Evolutionary conservation across 2,329 filamentous ascomycete genomes (phyloP).

Genomic region (Purpureocillium takamizusanense): DNA sequence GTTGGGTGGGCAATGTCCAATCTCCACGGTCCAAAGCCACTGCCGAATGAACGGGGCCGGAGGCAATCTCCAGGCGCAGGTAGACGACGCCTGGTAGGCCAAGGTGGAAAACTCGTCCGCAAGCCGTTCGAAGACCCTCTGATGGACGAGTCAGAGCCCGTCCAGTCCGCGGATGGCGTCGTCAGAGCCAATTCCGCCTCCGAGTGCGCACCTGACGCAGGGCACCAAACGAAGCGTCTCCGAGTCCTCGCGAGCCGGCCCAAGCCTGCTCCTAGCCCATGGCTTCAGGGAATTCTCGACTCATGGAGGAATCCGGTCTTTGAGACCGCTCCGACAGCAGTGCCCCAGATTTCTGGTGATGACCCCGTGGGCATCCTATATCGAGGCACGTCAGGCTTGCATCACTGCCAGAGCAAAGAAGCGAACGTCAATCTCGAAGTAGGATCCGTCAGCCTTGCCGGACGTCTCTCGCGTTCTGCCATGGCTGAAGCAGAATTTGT

Average conservation of each 20-base stretch:
- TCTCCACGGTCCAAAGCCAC: not conserved
- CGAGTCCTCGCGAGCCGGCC: slow-evolving; percentile 2
- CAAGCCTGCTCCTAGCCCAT: slow-evolving; percentile 25
- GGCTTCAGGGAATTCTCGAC: slow-evolving; percentile 52
- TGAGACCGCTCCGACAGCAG: slow-evolving; percentile 31
- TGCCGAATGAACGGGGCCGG: too few relatives aligned
- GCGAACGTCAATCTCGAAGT: slow-evolving; percentile 18
- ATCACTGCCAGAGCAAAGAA: slow-evolving; percentile 3
- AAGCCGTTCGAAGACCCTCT: slow-evolving; percentile 33
- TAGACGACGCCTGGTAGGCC: slow-evolving; percentile 24
- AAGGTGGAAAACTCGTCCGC: slow-evolving; percentile 30
- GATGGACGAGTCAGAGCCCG: not conserved
- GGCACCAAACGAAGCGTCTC: not conserved
- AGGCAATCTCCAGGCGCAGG: not conserved
- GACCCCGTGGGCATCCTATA: too few relatives aligned
- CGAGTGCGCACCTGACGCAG: not conserved
- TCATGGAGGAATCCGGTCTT: slow-evolving; percentile 75
- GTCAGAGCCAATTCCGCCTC: too few relatives aligned
- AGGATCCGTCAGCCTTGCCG: slow-evolving; percentile 19
- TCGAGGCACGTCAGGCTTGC: not conserved
- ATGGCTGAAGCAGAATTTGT: slow-evolving; percentile 58
- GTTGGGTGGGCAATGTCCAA: slow-evolving; percentile 12
- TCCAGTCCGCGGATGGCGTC: not conserved
- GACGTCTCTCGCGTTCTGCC: slow-evolving; percentile 51
- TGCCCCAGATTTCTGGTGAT: slow-evolving; percentile 30